phyloP scores from a whole-genome alignment of 192 early-diverging fungal species.

The Coemansia sp. region DNA sequence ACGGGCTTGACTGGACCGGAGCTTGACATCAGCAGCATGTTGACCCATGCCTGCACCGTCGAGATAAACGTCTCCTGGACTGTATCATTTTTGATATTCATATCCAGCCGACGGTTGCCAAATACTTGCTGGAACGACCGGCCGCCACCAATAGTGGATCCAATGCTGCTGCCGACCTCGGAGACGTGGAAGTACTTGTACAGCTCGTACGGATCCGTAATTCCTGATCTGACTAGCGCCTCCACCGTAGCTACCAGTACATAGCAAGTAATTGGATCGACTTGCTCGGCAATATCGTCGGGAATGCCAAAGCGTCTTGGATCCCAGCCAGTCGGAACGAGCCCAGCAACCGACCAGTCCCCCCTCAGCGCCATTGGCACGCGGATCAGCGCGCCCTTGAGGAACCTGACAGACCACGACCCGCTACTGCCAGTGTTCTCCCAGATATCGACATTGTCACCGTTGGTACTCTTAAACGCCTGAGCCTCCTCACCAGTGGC shows the following conservation, averaged over 20 bases:
- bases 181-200: constrained; percentile 95
- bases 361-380: constrained; percentile 88
- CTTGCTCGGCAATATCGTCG: constrained; percentile 86
- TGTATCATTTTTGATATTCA: constrained; percentile 81
- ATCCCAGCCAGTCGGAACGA: constrained; percentile 93
- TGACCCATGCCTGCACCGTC: constrained; percentile 57
- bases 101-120: constrained; percentile 73
- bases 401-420: constrained; percentile 76
- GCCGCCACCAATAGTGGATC: constrained; percentile 87
- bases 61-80: constrained; percentile 74
- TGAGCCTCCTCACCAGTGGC: constrained; percentile 84
- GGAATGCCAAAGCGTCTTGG: constrained; percentile 90
- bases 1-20: constrained; percentile 82
- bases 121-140: constrained; percentile 71
- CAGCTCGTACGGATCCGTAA: constrained; percentile 96
- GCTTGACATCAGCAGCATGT: constrained; percentile 89
- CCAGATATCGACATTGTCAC: constrained; percentile 71
- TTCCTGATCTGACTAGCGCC: constrained; percentile 86
- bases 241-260: constrained; percentile 89
- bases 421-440: constrained; percentile 41
- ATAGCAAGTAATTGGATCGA: constrained; percentile 86
- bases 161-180: constrained; percentile 87
- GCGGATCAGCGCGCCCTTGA: constrained; percentile 85
- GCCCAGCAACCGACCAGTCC: constrained; percentile 81
- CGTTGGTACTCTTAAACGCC: constrained; percentile 82